phyloP scores from a whole-genome alignment of 2,329 filamentous ascomycete genomes.

The Aspergillus eucalypticola region DNA sequence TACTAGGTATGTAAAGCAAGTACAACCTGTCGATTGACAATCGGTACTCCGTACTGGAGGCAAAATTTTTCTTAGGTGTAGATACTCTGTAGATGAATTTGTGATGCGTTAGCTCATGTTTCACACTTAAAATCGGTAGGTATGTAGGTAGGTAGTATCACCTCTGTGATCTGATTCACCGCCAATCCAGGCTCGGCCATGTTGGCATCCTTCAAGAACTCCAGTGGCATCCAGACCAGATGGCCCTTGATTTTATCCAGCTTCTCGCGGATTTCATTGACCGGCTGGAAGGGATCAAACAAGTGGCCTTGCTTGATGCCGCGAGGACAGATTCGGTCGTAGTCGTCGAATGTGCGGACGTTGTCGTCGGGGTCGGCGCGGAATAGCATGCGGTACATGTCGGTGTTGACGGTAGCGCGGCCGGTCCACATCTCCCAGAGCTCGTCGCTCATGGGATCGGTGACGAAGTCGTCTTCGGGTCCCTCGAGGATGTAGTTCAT shows the following conservation, averaged over 20 bases:
- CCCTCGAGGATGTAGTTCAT: slow-evolving; percentile 75
- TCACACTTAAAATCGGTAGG: neutral
- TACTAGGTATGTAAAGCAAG: neutral
- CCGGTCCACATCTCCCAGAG: slow-evolving; percentile 72
- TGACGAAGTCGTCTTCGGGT: slow-evolving; percentile 66
- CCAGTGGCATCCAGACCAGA: slow-evolving; percentile 91
- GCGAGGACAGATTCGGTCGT: slow-evolving; percentile 71
- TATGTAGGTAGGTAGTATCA: slow-evolving; percentile 52
- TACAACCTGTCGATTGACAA: neutral
- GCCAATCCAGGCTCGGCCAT: slow-evolving; percentile 90
- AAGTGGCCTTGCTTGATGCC: slow-evolving; percentile 81
- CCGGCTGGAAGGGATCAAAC: slow-evolving; percentile 75
- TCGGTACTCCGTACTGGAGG: neutral
- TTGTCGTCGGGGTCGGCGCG: slow-evolving; percentile 86
- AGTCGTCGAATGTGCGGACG: slow-evolving; percentile 87
- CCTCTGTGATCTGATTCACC: slow-evolving; percentile 84
- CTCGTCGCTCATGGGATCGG: slow-evolving; percentile 68
- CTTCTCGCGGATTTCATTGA: slow-evolving; percentile 70
- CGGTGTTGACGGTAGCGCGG: slow-evolving; percentile 75
- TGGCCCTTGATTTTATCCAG: slow-evolving; percentile 82
- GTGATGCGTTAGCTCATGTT: neutral
- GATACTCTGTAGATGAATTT: slow-evolving; percentile 30
- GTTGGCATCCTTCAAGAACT: slow-evolving; percentile 77
- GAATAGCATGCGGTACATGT: slow-evolving; percentile 78
- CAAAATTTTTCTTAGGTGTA: slow-evolving; percentile 28